phyloP scores from a whole-genome alignment of 345 rosid species.

The Salix exigua region DNA sequence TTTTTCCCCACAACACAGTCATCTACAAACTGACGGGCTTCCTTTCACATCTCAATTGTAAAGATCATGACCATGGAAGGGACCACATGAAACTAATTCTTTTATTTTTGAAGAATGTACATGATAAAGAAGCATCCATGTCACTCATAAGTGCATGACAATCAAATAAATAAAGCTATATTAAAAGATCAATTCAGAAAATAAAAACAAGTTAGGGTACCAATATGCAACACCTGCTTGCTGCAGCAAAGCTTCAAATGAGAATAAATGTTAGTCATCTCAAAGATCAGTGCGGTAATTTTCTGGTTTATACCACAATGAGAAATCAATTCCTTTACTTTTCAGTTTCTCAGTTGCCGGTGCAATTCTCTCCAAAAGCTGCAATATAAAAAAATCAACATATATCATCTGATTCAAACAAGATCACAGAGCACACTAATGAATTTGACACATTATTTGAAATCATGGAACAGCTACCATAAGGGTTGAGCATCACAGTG shows the following conservation, averaged over 20 bases:
- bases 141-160: not conserved
- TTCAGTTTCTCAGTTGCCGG: slow-evolving; percentile 79
- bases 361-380: slow-evolving; percentile 75
- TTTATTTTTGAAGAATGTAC: not conserved
- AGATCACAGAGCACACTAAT: not conserved
- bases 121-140: not conserved
- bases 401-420: not conserved
- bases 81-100: not conserved
- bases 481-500: not conserved
- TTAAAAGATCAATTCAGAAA: not conserved
- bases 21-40: not conserved
- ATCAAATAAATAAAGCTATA: not conserved
- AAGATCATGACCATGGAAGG: not conserved
- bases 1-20: not conserved
- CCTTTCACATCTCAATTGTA: not conserved
- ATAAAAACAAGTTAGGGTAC: not conserved
- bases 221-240: slow-evolving; percentile 23
- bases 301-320: slow-evolving; percentile 83
- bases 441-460: not conserved
- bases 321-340: slow-evolving; percentile 77
- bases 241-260: not conserved
- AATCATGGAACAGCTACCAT: not conserved
- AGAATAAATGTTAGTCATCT: slow-evolving; percentile 13
- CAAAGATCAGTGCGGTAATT: slow-evolving; percentile 62
- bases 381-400: slow-evolving; percentile 22